phyloP scores from a whole-genome alignment of 2,329 filamentous ascomycete genomes.

The Lecanoromycetidae sp. region DNA sequence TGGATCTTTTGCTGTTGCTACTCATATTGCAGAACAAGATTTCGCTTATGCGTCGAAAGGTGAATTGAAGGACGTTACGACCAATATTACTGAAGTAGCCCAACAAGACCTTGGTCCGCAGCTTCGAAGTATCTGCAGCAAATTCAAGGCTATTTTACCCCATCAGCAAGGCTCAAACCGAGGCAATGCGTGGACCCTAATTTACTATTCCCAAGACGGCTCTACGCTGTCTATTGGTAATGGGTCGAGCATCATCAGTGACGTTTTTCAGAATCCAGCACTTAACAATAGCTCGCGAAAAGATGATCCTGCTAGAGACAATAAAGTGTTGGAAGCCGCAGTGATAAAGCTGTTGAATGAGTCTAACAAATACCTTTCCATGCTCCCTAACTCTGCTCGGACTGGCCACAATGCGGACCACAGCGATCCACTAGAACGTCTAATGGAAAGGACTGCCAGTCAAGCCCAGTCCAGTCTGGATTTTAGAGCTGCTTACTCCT shows the following conservation, averaged over 20 bases:
- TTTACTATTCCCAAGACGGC: constrained; percentile 5
- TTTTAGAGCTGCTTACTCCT: constrained; percentile 11
- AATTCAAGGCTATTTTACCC: neutral
- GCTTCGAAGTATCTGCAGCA: neutral
- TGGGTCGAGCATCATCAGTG: no score
- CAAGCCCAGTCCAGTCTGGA: constrained; percentile 3
- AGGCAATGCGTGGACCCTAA: neutral
- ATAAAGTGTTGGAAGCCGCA: neutral
- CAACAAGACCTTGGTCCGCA: neutral
- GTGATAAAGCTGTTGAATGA: constrained; percentile 1
- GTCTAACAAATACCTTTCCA: neutral
- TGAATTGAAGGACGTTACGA: neutral
- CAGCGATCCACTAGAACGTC: constrained; percentile 2
- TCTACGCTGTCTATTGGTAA: neutral
- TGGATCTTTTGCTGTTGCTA: neutral
- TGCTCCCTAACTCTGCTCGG: neutral
- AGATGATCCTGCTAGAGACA: neutral
- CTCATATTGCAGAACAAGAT: neutral
- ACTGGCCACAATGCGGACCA: neutral
- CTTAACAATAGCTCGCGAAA: no score
- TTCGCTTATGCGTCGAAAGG: neutral
- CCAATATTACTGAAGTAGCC: neutral
- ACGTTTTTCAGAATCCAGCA: no score
- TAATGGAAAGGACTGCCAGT: constrained; percentile 7
- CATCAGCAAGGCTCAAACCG: neutral